Conservation (phyloP, 2,329 filamentous ascomycete species). For the Scytalidium lignicola region DNA sequence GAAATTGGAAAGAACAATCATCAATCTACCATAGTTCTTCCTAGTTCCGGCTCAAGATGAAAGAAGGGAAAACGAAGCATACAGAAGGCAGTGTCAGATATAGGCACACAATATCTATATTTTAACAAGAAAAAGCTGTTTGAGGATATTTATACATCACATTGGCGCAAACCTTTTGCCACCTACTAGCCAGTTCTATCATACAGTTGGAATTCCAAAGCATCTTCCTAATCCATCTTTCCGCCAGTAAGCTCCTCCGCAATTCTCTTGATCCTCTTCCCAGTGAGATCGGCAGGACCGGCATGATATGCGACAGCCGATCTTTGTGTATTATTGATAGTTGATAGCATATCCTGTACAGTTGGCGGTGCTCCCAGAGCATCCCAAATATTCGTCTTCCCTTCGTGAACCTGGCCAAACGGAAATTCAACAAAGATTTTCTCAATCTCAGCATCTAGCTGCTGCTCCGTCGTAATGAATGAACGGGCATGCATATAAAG, state of each 20-base stretch:
- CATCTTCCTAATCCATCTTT: constrained; percentile 39
- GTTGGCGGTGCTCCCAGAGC: constrained; percentile 33
- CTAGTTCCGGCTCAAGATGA: too few species aligned
- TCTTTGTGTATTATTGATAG: constrained; percentile 24
- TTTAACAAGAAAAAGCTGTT: neutral
- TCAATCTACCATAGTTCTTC: too few species aligned
- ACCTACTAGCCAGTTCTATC: neutral
- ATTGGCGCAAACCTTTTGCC: neutral
- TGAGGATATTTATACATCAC: neutral
- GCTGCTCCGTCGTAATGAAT: constrained; percentile 79
- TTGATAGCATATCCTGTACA: constrained; percentile 41
- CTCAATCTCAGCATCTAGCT: constrained; percentile 71
- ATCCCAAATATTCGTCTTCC: constrained; percentile 25
- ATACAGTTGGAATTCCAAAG: neutral
- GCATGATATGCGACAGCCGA: constrained; percentile 28
- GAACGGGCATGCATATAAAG: constrained; percentile 83
- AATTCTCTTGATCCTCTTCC: constrained; percentile 56
- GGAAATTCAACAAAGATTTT: constrained; percentile 60
- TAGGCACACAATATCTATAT: neutral
- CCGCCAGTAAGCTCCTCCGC: constrained; percentile 64
- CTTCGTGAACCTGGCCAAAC: constrained; percentile 4
- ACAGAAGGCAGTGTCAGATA: neutral
- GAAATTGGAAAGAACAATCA: too few species aligned
- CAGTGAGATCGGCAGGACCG: constrained; percentile 34
- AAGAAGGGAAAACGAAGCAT: neutral